Evolutionary conservation across 352 stramenopile species (phyloP), one percentile per base, ranked within the genome.

Genomic region (Globisporangium middletonii): DNA sequence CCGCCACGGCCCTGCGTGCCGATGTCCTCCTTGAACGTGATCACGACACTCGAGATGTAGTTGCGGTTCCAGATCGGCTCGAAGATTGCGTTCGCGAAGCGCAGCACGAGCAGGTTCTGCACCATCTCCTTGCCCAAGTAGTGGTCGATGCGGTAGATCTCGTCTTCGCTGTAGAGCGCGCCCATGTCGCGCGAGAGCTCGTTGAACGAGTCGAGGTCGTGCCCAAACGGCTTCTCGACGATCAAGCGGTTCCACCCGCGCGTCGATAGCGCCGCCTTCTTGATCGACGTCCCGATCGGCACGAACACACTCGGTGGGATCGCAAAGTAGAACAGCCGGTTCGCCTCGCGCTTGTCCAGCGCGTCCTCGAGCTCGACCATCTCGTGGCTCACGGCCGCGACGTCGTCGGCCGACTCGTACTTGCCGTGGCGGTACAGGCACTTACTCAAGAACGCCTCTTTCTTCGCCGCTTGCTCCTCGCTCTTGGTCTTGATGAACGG

Each of bases 21-120:
- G 64, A 99, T 97, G 52, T 97, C 79, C 73, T 99, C 97, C 67
- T 99, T 98, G 74, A 97, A 98, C 26, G 93, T 98, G 42, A 99
- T 97, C 46, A 89, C 88, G 44, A 99, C 94, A 52, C 81, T 98
- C 50, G 96, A 91, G 53, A 99, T 94, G 75, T 95, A 90, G 68
- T 98, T 89, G 50, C 85, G 71, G 84, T 98, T 99, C 96, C 95
- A 99, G 33, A 99, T 77, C 26, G 94, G 89, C 71, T 99, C 95
- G 56, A 99, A 98, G 62, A 97, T 97, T 23, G 91, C 71, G 72
- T 99, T 99, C 47, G 83, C 90, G 67, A 99, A 99, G 55, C 97
- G 81, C 67, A 99, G 75, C 12, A 98, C 77, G 27, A 98, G 79
- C 44, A 99, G 68, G 72, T 99, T 99, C 72, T 99, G 94, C 47